A percentile compares a stretch with the other conserved stretches of the same genome.
These are phyloP conservation scores for Kwoniella sp. DNA, from an alignment of 768 basidiomycete genomes.

Conservation along the genomic window DNA sequence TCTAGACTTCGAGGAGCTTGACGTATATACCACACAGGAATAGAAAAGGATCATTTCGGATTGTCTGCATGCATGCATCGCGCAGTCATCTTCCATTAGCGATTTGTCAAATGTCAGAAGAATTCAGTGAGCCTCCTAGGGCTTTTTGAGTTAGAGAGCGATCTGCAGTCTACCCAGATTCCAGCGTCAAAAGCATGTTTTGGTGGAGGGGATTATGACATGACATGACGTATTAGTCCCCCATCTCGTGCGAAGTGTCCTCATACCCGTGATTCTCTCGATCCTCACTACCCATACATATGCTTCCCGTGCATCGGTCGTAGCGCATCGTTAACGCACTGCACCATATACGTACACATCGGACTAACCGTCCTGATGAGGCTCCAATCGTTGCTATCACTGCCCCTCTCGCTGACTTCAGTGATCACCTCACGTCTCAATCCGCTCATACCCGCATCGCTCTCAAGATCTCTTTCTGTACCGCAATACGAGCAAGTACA, in stretches of 20 bases:
- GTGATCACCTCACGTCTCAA: conserved; percentile 6
- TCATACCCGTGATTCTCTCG: background rate
- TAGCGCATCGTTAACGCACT: too few species aligned
- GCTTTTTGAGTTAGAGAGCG: too few species aligned
- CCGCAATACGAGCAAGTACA: background rate
- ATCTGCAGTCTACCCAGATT: background rate
- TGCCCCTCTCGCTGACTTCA: conserved; percentile 15
- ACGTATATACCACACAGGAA: background rate
- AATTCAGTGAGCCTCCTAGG: too few species aligned
- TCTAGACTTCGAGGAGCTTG: background rate
- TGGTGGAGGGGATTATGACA: background rate
- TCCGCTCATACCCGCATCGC: background rate
- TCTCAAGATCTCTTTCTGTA: background rate
- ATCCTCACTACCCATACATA: background rate
- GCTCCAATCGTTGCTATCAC: conserved; percentile 19
- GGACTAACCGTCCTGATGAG: conserved; percentile 13
- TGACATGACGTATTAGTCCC: conserved; percentile 5
- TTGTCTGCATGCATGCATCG: conserved; percentile 4
- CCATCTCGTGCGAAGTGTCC: too few species aligned
- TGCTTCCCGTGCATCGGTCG: background rate
- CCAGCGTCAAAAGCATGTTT: background rate
- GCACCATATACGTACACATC: too few species aligned
- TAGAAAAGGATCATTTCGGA: background rate
- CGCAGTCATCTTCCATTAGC: background rate
- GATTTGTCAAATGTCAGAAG: too few species aligned